Conservation (phyloP, 805 yeast genomes). For the Trichomonascus vanleenenianus region DNA sequence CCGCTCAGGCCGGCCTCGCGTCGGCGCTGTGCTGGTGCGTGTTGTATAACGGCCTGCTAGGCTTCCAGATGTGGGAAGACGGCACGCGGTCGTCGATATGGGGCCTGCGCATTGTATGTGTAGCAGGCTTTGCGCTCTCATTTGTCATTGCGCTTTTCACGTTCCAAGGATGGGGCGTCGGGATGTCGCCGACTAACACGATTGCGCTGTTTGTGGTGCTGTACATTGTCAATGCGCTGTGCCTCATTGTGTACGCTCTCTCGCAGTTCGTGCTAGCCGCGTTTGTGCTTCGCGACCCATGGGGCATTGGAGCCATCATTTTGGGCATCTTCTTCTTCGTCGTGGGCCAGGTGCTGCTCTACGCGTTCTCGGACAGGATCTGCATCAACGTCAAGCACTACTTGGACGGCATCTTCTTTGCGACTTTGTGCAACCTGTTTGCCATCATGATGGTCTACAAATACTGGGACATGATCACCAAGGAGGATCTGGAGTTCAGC, state of each 20-base stretch:
- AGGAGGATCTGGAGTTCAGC: conserved; percentile 89
- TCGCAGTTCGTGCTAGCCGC: conserved; percentile 64
- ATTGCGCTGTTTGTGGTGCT: conserved; percentile 61
- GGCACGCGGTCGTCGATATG: conserved; percentile 66
- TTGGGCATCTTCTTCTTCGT: conserved; percentile 67
- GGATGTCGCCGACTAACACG: conserved; percentile 45
- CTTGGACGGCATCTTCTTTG: conserved; percentile 83
- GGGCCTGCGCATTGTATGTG: conserved; percentile 44
- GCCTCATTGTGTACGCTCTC: conserved; percentile 52
- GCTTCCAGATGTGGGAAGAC: conserved; percentile 92
- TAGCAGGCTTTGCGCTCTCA: conserved; percentile 51
- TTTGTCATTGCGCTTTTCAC: conserved; percentile 67
- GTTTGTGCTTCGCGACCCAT: conserved; percentile 61
- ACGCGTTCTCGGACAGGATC: conserved; percentile 56
- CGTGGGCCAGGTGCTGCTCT: conserved; percentile 70
- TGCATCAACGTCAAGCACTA: conserved; percentile 76
- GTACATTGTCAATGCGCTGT: conserved; percentile 63
- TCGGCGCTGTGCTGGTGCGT: conserved; percentile 66
- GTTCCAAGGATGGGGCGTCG: conserved; percentile 51
- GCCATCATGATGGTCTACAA: conserved; percentile 93
- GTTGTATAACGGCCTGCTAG: conserved; percentile 66
- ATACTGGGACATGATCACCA: conserved; percentile 93
- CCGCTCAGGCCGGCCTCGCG: conserved; percentile 67
- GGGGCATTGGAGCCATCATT: conserved; percentile 85
- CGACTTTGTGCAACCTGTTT: conserved; percentile 69